Evolutionary conservation across 1,284 basidiomycete species (phyloP).

Genomic region (Wolfiporia cocos): DNA sequence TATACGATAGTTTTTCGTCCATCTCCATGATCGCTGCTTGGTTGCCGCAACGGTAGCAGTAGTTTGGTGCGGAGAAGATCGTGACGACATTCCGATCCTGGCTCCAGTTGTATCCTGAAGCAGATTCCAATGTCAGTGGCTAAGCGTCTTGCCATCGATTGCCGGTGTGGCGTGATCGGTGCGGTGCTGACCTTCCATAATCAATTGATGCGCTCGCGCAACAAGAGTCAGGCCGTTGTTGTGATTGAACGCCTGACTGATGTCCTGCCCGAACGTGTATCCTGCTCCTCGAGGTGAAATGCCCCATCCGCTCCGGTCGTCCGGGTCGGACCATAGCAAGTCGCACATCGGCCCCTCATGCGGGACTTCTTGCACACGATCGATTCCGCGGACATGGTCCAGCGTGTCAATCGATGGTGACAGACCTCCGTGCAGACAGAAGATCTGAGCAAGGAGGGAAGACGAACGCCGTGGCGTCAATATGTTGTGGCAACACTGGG

Average conservation of each 20-base stretch:
- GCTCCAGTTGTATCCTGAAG: conserved; percentile 86
- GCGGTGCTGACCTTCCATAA: conserved; percentile 84
- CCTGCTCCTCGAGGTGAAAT: conserved; percentile 98
- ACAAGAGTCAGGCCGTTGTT: conserved; percentile 98
- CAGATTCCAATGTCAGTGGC: conserved; percentile 7
- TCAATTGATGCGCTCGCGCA: conserved; percentile 92
- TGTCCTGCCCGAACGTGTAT: conserved; percentile 99
- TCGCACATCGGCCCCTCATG: conserved; percentile 99
- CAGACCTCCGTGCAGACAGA: conserved; percentile 97
- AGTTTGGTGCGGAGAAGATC: conserved; percentile 98
- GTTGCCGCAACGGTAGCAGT: conserved; percentile 99
- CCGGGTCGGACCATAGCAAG: conserved; percentile 97
- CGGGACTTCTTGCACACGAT: conserved; percentile 97
- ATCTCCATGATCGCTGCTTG: conserved; percentile 99
- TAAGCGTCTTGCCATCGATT: no score
- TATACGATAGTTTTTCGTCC: conserved; percentile 96
- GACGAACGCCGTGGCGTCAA: conserved; percentile 1
- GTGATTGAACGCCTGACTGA: conserved; percentile 97
- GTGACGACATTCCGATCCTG: conserved; percentile 99
- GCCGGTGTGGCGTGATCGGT: no score
- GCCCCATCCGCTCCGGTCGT: conserved; percentile 99
- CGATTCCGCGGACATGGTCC: conserved; percentile 97
- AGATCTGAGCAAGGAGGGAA: no score
- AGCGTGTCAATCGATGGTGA: conserved; percentile 99
- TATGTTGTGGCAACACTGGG: background rate